Evolutionary conservation across 2,329 filamentous ascomycete species (phyloP), one percentile per base, ranked within the genome.

Genomic region (Penicillium verrucosum): DNA sequence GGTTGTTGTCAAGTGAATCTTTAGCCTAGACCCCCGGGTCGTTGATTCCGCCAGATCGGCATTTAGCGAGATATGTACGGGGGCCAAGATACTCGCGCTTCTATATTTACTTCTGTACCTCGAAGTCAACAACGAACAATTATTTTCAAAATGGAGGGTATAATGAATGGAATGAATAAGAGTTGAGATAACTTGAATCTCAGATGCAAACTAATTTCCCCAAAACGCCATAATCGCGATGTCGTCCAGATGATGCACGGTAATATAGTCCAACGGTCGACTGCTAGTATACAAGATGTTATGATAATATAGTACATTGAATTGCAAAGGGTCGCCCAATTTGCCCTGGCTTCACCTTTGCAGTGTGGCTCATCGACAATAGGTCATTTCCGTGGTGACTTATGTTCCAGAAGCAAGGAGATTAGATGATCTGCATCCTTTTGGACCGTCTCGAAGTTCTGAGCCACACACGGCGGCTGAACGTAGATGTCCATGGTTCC

Each of bases 401-500:
- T 47, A 62, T 42, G 42, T 25, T 37, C 18, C 48, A 56, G n/a
- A 46, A 56, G 42, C 36, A 41, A 21, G 60, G 57, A 48, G 47
- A 53, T 44, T 50, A 59, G 46, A 30, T 45, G 40, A 32, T 60
- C 50, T 21, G 58, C 54, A 43, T 73, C 63, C 23, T 64, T 45
- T 42, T 66, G 57, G 32, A 75, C 30, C 21, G 62, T 54, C 40
- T 63, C 59, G 38, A 64, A 64, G 34, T 54, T 61, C 10, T 62
- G 64, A 21, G 53, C 59, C 23, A 72, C 27, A n/a, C 62, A 53
- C 16, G 36, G 4, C 11, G 44, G 54, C 5, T 54, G 30, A 10
- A 69, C 45, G 14, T 64, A 50, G 16, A 80, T 58, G 29, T 75
- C 71, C 32, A 73, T 54, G 4, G 73, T 72, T 5, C 78, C 78